A percentile compares a stretch with the other conserved stretches of the same genome.
phyloP scores from a whole-genome alignment of 2,329 filamentous ascomycete species.

The Colletotrichum gigasporum region DNA sequence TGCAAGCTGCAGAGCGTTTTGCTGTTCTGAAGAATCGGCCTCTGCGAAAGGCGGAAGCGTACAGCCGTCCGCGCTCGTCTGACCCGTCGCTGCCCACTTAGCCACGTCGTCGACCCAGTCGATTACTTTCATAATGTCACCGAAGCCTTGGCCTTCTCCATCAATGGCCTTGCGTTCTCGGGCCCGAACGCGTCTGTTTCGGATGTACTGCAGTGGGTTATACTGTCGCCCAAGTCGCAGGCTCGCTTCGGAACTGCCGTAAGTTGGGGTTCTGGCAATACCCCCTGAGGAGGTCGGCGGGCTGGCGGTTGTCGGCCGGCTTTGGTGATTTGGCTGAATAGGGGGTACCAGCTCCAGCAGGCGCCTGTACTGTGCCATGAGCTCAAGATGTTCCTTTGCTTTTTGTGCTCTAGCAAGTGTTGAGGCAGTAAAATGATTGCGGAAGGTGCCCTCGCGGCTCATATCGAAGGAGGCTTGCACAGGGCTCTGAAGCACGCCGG shows the following conservation, averaged over 20 bases:
- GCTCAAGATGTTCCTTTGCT: conserved; percentile 84
- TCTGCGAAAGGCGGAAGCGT: conserved; percentile 56
- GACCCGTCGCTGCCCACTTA: conserved; percentile 51
- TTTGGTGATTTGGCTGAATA: conserved; percentile 58
- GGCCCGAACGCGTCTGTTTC: conserved; percentile 86
- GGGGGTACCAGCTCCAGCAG: conserved; percentile 83
- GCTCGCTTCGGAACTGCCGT: conserved; percentile 44
- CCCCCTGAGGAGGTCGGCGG: conserved; percentile 52
- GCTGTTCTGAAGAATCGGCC: conserved; percentile 50
- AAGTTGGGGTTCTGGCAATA: conserved; percentile 35
- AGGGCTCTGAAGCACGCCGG: conserved; percentile 52
- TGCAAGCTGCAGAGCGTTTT: conserved; percentile 50
- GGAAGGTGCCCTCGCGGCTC: conserved; percentile 55
- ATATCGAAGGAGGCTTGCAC: conserved; percentile 59
- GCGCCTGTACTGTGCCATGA: conserved; percentile 84
- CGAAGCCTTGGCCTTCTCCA: conserved; percentile 79
- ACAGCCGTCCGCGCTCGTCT: conserved; percentile 42
- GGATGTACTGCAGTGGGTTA: conserved; percentile 91
- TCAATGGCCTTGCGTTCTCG: conserved; percentile 80
- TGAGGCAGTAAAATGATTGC: conserved; percentile 78
- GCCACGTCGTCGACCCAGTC: conserved; percentile 81
- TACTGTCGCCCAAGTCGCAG: conserved; percentile 74
- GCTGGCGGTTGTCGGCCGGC: conserved; percentile 50
- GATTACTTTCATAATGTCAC: conserved; percentile 75
- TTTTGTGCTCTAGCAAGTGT: conserved; percentile 86